Base-by-base conservation (phyloP, 2,329 filamentous ascomycete species). In the Monilinia fructigena region DNA sequence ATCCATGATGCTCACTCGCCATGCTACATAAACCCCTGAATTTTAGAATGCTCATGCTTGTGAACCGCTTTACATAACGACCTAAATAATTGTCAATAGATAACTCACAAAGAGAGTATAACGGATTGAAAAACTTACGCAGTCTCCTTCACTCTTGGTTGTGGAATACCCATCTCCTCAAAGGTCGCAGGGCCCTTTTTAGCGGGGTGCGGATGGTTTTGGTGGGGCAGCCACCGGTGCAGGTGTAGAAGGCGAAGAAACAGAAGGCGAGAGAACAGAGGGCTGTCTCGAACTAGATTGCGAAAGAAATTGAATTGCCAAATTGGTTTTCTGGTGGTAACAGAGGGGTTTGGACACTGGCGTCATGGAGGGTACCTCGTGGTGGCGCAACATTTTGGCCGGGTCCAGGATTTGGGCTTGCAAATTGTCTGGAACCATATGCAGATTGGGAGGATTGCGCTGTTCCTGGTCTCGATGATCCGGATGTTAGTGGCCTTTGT, bases 91-190 rank as follows among this genome's bases (percentile, higher is more conserved):
- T 55, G 14, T 63, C 18, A 54, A n/a, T 26, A 23, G 38, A 45
- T 68, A 48, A 69, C 4, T 11, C 11, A 38, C 31, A 26, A 18
- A 40, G 12, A 42, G 23, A 18, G 12, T 16, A 12, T 42, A 23
- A n/a, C 45, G 16, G 16, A 16, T 20, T 11, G 26, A 31, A 18
- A 58, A 53, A 74, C 76, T 73, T 76, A 97, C 93, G 82, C 94
- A 99, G 79, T 98, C 93, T 71, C 86, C 86, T n/a, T 97, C 91
- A 69, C 89, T 85, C 78, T 95, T 93, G 58, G 84, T 88, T 88
- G 85, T 8, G 93, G 92, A 73, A 99, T 94, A 50, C 95, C 95
- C 95, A 99, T 99, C 76, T 96, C 93, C 76, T 97, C 94, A 77
- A 99, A 99, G 0, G 95, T 98, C 73, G 95, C 92, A 0, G 95